Evolutionary conservation across 176 grass and related monocot genomes (phyloP).

Genomic region (Saccharum spontaneum): DNA sequence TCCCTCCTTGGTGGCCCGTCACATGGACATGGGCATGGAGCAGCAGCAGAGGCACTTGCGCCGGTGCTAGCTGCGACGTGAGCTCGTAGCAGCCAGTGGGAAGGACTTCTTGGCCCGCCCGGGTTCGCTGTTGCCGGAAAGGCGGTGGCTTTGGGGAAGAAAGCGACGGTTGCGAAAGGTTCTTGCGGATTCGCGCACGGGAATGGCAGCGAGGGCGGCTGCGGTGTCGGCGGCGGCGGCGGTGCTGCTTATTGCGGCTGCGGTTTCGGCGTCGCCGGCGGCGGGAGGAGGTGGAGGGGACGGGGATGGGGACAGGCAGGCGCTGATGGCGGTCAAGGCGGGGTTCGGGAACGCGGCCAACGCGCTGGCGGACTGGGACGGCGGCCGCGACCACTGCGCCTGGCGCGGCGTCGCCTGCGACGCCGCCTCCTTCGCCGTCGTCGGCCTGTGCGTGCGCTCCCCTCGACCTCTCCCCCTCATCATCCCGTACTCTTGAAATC

Average conservation of each 20-base stretch:
- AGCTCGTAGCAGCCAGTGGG: neutral
- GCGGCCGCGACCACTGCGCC: constrained; percentile 68
- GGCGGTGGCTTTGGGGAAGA: neutral
- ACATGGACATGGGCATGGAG: constrained; percentile 20
- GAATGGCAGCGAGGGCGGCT: constrained; percentile 10
- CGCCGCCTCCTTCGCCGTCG: constrained; percentile 63
- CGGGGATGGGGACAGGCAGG: constrained; percentile 36
- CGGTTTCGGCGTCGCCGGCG: neutral
- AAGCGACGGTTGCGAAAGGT: neutral
- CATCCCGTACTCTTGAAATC: neutral
- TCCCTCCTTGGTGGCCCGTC: neutral
- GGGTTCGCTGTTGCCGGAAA: neutral
- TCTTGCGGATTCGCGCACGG: neutral
- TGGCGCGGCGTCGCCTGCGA: constrained; percentile 94
- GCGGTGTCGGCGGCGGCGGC: neutral
- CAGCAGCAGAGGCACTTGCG: neutral
- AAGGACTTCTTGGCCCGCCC: neutral
- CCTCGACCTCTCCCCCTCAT: neutral
- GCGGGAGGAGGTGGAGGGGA: neutral
- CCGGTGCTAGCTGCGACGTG: neutral
- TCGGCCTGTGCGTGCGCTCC: constrained; percentile 51
- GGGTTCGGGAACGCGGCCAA: constrained; percentile 77
- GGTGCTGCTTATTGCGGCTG: neutral
- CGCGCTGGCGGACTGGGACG: constrained; percentile 78
- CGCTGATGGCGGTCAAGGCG: constrained; percentile 73